Evolutionary conservation across 305 asterid species (phyloP).

Genomic region (Nicotiana rustica): DNA sequence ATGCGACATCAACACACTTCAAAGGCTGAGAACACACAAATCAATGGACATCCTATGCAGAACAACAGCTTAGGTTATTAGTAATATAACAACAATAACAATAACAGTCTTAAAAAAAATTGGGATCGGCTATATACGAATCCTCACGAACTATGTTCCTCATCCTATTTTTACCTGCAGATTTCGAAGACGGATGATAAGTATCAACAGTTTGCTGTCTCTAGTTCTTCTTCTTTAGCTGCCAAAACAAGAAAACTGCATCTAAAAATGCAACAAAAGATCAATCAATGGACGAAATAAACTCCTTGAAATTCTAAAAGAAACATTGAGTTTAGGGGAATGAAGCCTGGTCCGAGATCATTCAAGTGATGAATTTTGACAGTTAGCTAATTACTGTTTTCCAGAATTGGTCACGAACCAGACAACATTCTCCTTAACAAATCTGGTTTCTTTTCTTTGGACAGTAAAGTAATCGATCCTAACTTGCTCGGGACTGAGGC

Average conservation of each 20-base stretch:
- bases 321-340: conserved; percentile 64
- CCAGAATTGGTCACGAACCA: conserved; percentile 11
- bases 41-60: no score
- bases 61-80: no score
- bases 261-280: not conserved
- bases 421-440: conserved; percentile 34
- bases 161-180: not conserved
- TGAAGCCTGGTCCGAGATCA: conserved; percentile 99
- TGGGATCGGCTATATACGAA: no score
- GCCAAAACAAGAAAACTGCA: conserved; percentile 25
- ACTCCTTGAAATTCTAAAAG: not conserved
- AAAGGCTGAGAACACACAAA: no score
- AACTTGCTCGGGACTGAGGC: not conserved
- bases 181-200: not conserved
- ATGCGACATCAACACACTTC: no score
- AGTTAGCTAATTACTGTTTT: no score
- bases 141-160: no score
- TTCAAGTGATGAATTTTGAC: conserved; percentile 27
- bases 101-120: no score
- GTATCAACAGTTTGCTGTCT: not conserved
- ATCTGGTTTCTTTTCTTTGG: not conserved
- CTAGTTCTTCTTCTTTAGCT: not conserved
- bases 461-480: not conserved
- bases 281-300: no score
- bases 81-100: no score